Base-by-base conservation (phyloP, 495 filamentous ascomycete species). In the Astrocystis sublimbata region DNA sequence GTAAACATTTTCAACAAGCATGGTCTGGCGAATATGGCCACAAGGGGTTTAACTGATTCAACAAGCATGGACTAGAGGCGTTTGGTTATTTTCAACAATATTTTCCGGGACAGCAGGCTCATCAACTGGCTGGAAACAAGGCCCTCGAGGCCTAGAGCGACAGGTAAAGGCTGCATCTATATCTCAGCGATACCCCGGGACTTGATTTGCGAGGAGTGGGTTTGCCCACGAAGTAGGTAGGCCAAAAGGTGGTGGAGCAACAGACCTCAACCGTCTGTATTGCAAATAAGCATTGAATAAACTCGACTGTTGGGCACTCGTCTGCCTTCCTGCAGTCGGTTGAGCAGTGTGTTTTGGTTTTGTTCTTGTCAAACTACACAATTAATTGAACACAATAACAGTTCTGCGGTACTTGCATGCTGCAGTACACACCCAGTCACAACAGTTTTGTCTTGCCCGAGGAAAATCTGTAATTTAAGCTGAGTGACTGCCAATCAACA, bases 1-100 rank as follows among this genome's bases (percentile, higher is more conserved):
- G 45, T 62, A 65, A 60, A 58, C 64, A 66, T 71, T 69, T 73
- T 73, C 71, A 73, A 73, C 71, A 73, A 73, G 66, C 68, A 73
- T 45, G 66, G 66, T 53, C 33, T 47, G 42, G 51, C 30, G 36
- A 41, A 40, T 54, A 52, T 24, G 61, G 68, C 61, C 52, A 58
- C 58, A 67, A 62, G 65, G 65, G 64, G 70, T 69, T 62, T 62
- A 65, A 57, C 41, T 54, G 67, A 66, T 72, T 70, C 70, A 72
- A 72, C 66, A 72, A 70, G 70, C 70, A 72, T 72, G 64, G 45
- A 60, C 46, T 56, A 61, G 56, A 68, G 68, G 68, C 68, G 68
- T 73, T 71, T 45, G 35, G n/a, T 64, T 67, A n/a, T 71, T 71
- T 71, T 69, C 66, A 73, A 69, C 66, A 71, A 73, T 71, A 67